Evolutionary conservation across 2,329 filamentous ascomycete genomes (phyloP).

Genomic region (Aspergillus jensenii): DNA sequence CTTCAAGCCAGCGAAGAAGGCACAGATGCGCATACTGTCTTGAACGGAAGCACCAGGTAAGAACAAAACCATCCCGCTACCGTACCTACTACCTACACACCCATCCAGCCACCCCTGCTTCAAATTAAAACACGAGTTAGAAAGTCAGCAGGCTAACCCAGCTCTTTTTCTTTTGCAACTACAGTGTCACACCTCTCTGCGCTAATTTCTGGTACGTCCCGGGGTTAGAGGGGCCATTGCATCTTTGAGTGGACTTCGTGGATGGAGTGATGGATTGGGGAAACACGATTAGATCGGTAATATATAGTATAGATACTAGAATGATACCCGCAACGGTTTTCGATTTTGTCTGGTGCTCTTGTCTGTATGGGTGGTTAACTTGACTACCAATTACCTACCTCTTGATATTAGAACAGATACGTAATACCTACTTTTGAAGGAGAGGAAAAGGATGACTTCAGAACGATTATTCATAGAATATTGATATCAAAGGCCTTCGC

Average conservation of each 20-base stretch:
- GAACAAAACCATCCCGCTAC: neutral
- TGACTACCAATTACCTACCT: too few species aligned
- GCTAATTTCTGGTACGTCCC: conserved; percentile 85
- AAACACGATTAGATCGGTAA: conserved; percentile 8
- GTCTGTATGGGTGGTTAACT: neutral
- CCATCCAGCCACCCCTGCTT: neutral
- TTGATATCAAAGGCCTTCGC: too few species aligned
- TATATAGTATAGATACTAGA: conserved; percentile 12
- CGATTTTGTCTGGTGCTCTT: conserved; percentile 12
- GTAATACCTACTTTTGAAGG: too few species aligned
- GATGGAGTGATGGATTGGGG: neutral
- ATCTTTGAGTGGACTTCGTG: conserved; percentile 52
- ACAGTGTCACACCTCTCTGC: conserved; percentile 79
- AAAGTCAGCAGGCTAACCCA: neutral
- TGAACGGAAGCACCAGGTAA: conserved; percentile 78
- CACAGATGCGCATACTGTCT: conserved; percentile 87
- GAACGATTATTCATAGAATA: too few species aligned
- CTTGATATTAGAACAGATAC: too few species aligned
- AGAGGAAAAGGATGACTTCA: too few species aligned
- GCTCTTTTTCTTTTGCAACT: neutral
- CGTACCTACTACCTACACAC: neutral
- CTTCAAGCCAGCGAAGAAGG: conserved; percentile 73
- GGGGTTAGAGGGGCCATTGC: conserved; percentile 64
- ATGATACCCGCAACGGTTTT: conserved; percentile 29
- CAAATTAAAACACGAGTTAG: neutral